Evolutionary conservation across 2,329 filamentous ascomycete genomes (phyloP), one percentile per base, ranked within the genome.

Genomic region (Ceratocystis smalleyi): DNA sequence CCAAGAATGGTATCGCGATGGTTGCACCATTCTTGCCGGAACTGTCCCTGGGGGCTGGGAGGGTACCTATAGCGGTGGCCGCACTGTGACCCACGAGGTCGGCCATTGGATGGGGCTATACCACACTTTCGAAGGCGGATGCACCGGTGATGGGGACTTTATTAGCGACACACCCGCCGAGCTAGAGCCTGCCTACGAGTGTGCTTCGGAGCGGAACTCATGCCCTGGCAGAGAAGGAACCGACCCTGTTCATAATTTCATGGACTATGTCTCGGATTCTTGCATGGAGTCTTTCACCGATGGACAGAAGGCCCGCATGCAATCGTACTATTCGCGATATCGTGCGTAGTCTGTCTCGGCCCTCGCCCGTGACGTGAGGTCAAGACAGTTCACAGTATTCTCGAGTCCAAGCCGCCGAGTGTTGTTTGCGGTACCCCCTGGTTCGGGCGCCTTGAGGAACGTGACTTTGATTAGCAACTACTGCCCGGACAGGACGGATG

Each of bases 71-170:
- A 70, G 73, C 69, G 68, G 70, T n/a, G 72, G 73, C 19, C 71
- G 70, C 68, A 71, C 72, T 2, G 68, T 67, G 32, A 69, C 69
- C 43, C 77, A 79, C 71, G 77, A 79, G 70, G 71, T 76, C 54
- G 77, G 77, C 17, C 77, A 79, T 72, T 79, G 77, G 77, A 70
- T 79, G 62, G 77, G 77, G 61, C 73, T 80, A 27, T 73, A 72
- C 68, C 77, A 80, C 70, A 78, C 77, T 57, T 79, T 79, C 70
- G 69, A 78, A 66, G 76, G 74, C 54, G 75, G 74, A 66, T 74
- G 74, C 68, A 67, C 17, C 17, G 69, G 71, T 5, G 66, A 60
- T 55, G 76, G 75, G 47, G 77, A 79, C 68, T 69, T 67, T 43
- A 70, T 78, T 19, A 68, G 69, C 64, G 77, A 78, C 65, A 78